Evolutionary conservation across 78 protist genomes (phyloP).

Genomic region (Andalucia godoyi): DNA sequence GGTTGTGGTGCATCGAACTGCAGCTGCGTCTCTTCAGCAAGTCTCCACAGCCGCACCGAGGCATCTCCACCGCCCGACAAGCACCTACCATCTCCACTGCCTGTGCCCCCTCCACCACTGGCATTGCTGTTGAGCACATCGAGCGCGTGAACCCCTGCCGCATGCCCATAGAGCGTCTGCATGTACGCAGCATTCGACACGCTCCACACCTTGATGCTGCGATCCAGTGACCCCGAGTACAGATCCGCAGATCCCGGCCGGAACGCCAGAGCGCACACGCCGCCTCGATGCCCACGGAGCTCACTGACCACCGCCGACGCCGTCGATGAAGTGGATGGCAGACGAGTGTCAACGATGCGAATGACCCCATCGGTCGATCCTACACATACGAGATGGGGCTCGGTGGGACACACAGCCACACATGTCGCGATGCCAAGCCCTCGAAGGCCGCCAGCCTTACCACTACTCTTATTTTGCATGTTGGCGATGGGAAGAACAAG

Average conservation of each 20-base stretch:
- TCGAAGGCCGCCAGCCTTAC: background rate
- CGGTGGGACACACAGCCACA: background rate
- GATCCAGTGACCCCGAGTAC: constrained; percentile 44
- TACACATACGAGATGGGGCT: background rate
- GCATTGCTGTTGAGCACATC: constrained; percentile 39
- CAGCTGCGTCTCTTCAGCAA: constrained; percentile 56
- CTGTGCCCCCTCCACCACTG: constrained; percentile 9
- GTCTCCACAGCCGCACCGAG: constrained; percentile 55
- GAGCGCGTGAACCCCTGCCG: constrained; percentile 33
- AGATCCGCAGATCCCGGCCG: constrained; percentile 39
- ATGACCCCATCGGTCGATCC: constrained; percentile 4
- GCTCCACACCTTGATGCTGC: constrained; percentile 69
- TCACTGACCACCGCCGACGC: background rate
- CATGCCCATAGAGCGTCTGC: constrained; percentile 46
- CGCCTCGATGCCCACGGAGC: constrained; percentile 41
- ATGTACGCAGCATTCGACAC: constrained; percentile 47
- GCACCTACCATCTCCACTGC: too few species aligned
- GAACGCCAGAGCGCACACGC: constrained; percentile 50
- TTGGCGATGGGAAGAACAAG: background rate
- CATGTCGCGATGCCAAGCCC: background rate
- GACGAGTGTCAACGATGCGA: background rate
- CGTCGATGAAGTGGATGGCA: too few species aligned
- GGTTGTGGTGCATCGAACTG: background rate
- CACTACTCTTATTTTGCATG: too few species aligned
- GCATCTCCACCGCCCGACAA: constrained; percentile 41